A percentile compares a stretch with the other conserved stretches of the same genome.
Evolutionary conservation across 75 land plant genomes (phyloP).

Genomic region (Gnetum montanum): DNA sequence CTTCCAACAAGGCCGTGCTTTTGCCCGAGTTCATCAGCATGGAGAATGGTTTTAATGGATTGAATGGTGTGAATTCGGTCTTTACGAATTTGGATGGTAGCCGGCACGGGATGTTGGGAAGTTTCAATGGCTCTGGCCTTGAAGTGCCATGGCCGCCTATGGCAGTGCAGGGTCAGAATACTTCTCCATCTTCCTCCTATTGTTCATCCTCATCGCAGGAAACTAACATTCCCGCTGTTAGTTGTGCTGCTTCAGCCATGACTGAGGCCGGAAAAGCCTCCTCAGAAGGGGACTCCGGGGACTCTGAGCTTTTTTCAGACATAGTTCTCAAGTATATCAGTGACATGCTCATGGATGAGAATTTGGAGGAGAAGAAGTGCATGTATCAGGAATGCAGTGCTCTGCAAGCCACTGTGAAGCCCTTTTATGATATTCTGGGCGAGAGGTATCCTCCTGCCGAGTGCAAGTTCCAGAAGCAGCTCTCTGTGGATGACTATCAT

Average conservation of each 20-base stretch:
- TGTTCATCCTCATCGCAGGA: not conserved
- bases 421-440: constrained; percentile 51
- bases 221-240: not conserved
- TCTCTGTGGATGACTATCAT: no score
- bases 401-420: constrained; percentile 58
- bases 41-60: not conserved
- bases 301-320: constrained; percentile 23
- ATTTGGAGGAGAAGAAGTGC: constrained; percentile 49
- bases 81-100: no score
- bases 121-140: not conserved
- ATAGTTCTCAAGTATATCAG: constrained; percentile 38
- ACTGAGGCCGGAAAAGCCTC: not conserved
- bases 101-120: no score
- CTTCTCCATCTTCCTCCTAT: not conserved
- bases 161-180: not conserved
- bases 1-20: no score
- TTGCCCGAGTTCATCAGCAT: no score
- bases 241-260: not conserved
- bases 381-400: constrained; percentile 43
- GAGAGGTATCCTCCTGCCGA: constrained; percentile 15
- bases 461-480: no score
- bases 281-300: constrained; percentile 17
- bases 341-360: constrained; percentile 73
- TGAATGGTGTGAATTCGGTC: not conserved
- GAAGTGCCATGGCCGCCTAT: not conserved